Evolutionary conservation across 257 asterid species (phyloP).

Genomic region (Gardenia jasminoides): DNA sequence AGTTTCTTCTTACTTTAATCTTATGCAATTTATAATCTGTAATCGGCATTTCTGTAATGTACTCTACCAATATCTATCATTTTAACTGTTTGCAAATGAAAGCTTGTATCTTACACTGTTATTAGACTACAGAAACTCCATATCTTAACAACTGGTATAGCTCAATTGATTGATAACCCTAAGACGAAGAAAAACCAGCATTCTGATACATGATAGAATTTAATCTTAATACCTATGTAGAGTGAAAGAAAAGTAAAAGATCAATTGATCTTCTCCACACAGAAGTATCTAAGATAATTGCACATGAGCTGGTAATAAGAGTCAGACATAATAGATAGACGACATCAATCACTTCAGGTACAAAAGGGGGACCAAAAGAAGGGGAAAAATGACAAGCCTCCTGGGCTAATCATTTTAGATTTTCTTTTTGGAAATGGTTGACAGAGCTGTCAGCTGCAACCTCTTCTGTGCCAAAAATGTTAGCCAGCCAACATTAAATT

Average conservation of each 20-base stretch:
- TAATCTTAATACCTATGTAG: neutral
- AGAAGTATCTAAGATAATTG: neutral
- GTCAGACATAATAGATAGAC: neutral
- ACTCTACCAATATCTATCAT: neutral
- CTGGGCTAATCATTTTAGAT: no score
- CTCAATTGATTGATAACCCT: neutral
- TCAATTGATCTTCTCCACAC: neutral
- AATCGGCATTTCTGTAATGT: neutral
- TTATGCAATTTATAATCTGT: no score
- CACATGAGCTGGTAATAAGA: neutral
- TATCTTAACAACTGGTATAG: neutral
- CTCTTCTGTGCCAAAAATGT: no score
- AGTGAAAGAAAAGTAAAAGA: neutral
- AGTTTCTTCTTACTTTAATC: no score
- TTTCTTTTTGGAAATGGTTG: no score
- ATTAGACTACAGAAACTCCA: neutral
- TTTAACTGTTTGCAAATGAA: neutral
- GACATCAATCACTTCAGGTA: neutral
- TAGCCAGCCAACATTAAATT: no score
- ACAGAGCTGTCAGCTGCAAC: no score
- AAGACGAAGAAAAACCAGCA: neutral
- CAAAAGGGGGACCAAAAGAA: neutral
- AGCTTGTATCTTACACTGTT: neutral
- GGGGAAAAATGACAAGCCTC: no score
- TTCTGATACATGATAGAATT: neutral